Evolutionary conservation across 768 basidiomycete genomes (phyloP), one percentile per base, ranked within the genome.

Genomic region (Tricholoma flavovirens): DNA sequence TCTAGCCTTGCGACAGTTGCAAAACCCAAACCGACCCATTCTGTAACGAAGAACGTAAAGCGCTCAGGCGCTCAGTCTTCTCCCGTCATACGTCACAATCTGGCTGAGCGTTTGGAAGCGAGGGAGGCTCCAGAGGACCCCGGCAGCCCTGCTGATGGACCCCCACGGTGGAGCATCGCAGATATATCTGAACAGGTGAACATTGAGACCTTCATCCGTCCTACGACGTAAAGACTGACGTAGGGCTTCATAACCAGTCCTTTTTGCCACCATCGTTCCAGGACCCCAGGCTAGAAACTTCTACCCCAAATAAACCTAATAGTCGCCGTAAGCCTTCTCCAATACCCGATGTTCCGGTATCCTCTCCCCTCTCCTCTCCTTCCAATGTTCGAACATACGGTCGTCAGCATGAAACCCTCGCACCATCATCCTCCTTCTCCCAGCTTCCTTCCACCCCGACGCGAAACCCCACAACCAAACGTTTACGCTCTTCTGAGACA

Each of bases 181-280:
- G 67, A 71, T 19, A 51, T 73, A 14, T 65, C 67, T 30, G 71
- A 71, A 61, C 55, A 57, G 10, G 72, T 70, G 51, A 32, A 62
- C n/a, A n/a, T 5, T n/a, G 15, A 48, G 4, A 15, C 10, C 21
- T 59, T 12, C 15, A 33, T 38, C n/a, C 22, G 9, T 50, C n/a
- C 43, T 42, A 24, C n/a, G 21, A 33, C 32, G 7, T 33, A 33
- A 30, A 21, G 17, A 29, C 38, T 22, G 33, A 51, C 59, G 17
- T 17, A 61, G 51, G 30, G 48, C 51, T 59, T 21, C 49, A 26
- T 49, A 38, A 24, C 26, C 42, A 61, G 80, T 68, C 71, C n/a
- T 81, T 76, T 56, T 66, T 80, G 17, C 81, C 81, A 1, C 82
- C 82, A 3, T 83, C 83, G 6, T 84, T 83, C 60, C 77, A 80